Conservation (phyloP, 2,329 filamentous ascomycete species). For the Aspergillus tanneri region DNA sequence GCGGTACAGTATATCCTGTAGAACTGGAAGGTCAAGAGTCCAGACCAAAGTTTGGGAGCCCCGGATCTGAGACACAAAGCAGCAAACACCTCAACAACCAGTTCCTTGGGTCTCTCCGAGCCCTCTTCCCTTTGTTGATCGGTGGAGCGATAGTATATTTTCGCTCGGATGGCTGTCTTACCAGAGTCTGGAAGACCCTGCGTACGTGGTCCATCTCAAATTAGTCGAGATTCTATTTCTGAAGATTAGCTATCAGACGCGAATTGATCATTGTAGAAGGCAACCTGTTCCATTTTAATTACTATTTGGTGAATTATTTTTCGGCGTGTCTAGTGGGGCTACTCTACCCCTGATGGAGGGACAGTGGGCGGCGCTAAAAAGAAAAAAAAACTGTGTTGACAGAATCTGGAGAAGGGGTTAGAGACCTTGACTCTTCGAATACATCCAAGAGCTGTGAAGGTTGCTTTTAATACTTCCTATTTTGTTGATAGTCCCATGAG, state of each 20-base stretch:
- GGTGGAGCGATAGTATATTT: slow-evolving; percentile 13
- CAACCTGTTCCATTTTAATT: background rate
- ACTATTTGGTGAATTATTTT: background rate
- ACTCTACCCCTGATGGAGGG: background rate
- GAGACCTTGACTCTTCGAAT: no score
- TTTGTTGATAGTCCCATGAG: no score
- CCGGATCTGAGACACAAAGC: background rate
- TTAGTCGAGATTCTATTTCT: background rate
- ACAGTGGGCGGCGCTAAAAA: background rate
- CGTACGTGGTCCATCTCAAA: background rate
- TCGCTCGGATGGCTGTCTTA: background rate
- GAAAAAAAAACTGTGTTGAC: slow-evolving; percentile 8
- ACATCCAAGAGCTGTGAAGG: no score
- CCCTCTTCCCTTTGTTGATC: slow-evolving; percentile 22
- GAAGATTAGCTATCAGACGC: background rate
- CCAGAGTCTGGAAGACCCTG: background rate
- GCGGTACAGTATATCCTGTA: no score
- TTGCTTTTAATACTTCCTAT: no score
- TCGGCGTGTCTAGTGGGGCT: background rate
- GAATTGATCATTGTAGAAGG: background rate
- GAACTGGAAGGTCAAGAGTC: no score
- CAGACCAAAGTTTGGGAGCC: background rate
- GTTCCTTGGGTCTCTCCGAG: background rate
- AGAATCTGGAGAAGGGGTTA: slow-evolving; percentile 6
- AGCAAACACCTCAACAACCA: background rate